Evolutionary conservation across 768 basidiomycete genomes (phyloP).

Genomic region (Suillus variegatus): DNA sequence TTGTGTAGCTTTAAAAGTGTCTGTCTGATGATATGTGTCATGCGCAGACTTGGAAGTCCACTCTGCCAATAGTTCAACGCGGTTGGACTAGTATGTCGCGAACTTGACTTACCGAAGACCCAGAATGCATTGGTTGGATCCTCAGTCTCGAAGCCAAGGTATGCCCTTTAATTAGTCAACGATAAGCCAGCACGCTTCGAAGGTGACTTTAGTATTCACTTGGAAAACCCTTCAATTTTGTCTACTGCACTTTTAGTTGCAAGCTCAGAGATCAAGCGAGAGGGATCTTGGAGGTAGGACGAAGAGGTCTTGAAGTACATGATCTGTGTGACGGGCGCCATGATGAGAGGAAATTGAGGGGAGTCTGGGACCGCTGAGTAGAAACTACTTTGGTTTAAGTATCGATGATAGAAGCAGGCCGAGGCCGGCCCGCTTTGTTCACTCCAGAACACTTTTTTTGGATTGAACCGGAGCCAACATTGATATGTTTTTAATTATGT

Average conservation of each 20-base stretch:
- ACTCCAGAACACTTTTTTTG: neutral
- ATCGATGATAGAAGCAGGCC: neutral
- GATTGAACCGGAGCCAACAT: neutral
- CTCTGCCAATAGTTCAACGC: conserved; percentile 14
- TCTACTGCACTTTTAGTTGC: conserved; percentile 9
- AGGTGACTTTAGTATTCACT: conserved; percentile 13
- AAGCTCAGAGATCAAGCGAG: conserved; percentile 15
- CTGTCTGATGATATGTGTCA: conserved; percentile 15
- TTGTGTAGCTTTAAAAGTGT: conserved; percentile 9
- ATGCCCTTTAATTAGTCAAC: conserved; percentile 18
- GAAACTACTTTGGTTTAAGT: neutral
- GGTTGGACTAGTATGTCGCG: conserved; percentile 8
- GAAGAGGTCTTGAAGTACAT: conserved; percentile 25
- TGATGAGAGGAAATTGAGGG: conserved; percentile 13
- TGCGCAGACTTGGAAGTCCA: conserved; percentile 26
- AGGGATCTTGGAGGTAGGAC: conserved; percentile 18
- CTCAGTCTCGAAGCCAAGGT: conserved; percentile 29
- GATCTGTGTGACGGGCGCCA: conserved; percentile 28
- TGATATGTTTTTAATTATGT: neutral
- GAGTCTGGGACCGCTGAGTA: neutral
- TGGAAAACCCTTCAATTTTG: conserved; percentile 21
- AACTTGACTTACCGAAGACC: conserved; percentile 20
- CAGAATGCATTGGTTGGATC: conserved; percentile 28
- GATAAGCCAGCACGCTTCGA: neutral
- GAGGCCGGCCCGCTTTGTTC: conserved; percentile 14